Evolutionary conservation across 2,329 filamentous ascomycete species (phyloP).

Genomic region (Colletotrichum sidae): DNA sequence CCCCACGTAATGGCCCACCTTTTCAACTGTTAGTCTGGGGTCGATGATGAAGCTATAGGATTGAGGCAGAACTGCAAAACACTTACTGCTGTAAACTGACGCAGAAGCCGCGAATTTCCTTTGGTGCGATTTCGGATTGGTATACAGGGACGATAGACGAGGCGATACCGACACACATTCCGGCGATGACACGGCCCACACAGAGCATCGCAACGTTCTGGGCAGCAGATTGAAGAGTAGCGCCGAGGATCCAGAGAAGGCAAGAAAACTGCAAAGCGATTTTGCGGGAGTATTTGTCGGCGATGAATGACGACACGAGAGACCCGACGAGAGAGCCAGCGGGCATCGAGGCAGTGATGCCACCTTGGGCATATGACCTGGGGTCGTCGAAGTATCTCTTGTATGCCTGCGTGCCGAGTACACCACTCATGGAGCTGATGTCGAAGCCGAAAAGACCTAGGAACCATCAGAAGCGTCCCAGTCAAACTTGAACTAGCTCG

Average conservation of each 20-base stretch:
- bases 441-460: slow-evolving; percentile 80
- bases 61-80: too few relatives aligned
- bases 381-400: slow-evolving; percentile 78
- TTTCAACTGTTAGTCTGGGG: too few relatives aligned
- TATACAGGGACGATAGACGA: slow-evolving; percentile 79
- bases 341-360: slow-evolving; percentile 80
- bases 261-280: slow-evolving; percentile 61
- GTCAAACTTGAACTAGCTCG: too few relatives aligned
- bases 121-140: slow-evolving; percentile 73
- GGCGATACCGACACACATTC: slow-evolving; percentile 79
- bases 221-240: slow-evolving; percentile 69
- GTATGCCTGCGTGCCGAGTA: slow-evolving; percentile 75
- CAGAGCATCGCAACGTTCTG: slow-evolving; percentile 79
- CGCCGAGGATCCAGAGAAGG: slow-evolving; percentile 63
- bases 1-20: slow-evolving; percentile 77
- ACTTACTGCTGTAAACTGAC: slow-evolving; percentile 67
- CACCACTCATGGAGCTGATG: slow-evolving; percentile 79
- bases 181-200: slow-evolving; percentile 77
- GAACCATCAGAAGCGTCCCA: not conserved
- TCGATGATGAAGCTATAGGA: too few relatives aligned
- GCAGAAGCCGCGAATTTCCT: slow-evolving; percentile 68
- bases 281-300: slow-evolving; percentile 63
- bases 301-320: slow-evolving; percentile 61
- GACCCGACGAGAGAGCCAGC: slow-evolving; percentile 76
- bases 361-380: slow-evolving; percentile 70